These are phyloP conservation scores for Isatis tinctoria DNA, from an alignment of 345 rosid species.

Conservation along the genomic window DNA sequence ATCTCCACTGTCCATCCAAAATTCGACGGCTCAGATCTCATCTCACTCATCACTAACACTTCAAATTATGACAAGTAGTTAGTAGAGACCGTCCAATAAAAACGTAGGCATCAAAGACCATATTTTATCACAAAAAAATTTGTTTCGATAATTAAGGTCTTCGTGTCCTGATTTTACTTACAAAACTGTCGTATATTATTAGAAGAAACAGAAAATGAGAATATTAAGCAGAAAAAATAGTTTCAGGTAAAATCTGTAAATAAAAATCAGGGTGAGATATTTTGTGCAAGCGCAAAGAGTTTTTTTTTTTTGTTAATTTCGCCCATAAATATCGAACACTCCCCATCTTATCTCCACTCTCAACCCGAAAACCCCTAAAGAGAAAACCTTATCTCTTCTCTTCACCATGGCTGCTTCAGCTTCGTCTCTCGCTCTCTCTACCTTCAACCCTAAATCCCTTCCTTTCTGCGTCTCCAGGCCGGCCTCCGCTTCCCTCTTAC, in stretches of 20 bases:
- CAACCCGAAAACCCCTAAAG: constrained; percentile 4
- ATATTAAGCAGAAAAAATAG: neutral
- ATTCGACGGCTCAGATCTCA: constrained; percentile 32
- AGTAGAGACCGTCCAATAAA: constrained; percentile 3
- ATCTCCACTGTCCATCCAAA: constrained; percentile 24
- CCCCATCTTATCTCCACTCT: constrained; percentile 19
- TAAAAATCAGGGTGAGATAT: neutral
- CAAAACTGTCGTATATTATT: neutral
- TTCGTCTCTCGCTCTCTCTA: constrained; percentile 58
- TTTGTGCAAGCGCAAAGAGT: neutral
- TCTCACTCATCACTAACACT: neutral
- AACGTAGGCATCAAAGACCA: too few relatives aligned
- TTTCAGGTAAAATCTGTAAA: neutral
- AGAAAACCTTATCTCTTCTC: constrained; percentile 31
- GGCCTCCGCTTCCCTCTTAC: constrained; percentile 31
- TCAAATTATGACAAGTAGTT: constrained; percentile 16
- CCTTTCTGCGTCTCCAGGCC: constrained; percentile 40
- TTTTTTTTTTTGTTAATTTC: neutral
- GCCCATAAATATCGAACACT: constrained; percentile 20
- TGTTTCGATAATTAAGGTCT: neutral
- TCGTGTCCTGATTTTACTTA: neutral
- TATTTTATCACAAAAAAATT: neutral
- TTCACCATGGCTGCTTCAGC: constrained; percentile 62
- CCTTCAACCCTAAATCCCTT: constrained; percentile 49
- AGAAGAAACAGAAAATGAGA: neutral